Evolutionary conservation across 768 basidiomycete species (phyloP), one percentile per base, ranked within the genome.

Genomic region (Leccinum arenicola): DNA sequence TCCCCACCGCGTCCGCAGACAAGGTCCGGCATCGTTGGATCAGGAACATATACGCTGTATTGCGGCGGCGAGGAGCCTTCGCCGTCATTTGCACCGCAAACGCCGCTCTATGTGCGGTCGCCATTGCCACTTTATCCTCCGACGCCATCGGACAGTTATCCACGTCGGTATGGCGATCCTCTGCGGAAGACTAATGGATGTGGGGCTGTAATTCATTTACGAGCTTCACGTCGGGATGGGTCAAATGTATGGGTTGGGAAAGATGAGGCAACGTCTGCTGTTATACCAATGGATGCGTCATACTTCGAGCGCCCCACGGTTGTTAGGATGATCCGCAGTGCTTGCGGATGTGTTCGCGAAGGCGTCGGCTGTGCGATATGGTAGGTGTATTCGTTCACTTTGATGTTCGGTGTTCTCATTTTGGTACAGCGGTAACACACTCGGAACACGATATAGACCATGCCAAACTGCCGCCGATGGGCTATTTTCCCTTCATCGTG

Each of bases 341-440:
- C 82, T 3, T 89, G 88, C 63, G 86, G 87, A 14, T 90, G 88
- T 64, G 69, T 84, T 40, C 79, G 84, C 35, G 86, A 88, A 69
- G 87, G 86, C 6, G 76, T 90, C 10, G 88, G 85, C 19, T 90
- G 88, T 72, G 77, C 80, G 3, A 77, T 77, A 49, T 87, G 84
- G 84, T 79, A 54, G 66, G 79, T 72, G 6, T 36, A 8, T 45
- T 4, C 49, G 3, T 50, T 31, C 25, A 1, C 36, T 47, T 54
- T 55, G 57, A n/a, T 21, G 29, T 50, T 17, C 52, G 23, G 25
- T 51, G 49, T 64, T 70, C 43, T 66, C 45, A 25, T 25, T n/a
- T 50, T 50, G 49, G 49, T n/a, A 25, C 61, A 87, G 86, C 61
- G 87, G 87, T 1, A 89, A 87, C 58, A 74, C 84, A 4, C 74